Base-by-base conservation (phyloP, 1,139 yeast species). In the Magnusiomyces ingens region DNA sequence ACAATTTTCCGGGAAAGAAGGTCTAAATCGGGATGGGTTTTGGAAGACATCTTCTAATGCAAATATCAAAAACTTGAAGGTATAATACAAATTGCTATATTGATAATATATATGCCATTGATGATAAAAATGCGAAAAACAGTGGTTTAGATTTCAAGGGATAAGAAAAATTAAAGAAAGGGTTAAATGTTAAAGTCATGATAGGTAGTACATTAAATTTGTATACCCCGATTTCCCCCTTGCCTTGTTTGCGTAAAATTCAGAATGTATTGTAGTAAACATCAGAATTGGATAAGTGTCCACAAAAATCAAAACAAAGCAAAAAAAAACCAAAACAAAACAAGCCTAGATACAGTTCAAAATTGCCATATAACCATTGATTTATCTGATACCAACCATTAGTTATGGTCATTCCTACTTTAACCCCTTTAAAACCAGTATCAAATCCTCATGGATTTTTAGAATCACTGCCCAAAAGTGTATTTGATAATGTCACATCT, bases 1-100 rank as follows among this genome's bases (percentile, higher is more conserved):
- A 85, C 81, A 21, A 85, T 82, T 59, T 71, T 73, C 52, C 70
- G 69, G 8, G 59, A 62, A 12, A 63, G 41, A 26, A 36, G 15
- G 11, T 32, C 36, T 12, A 50, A 36, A 8, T 52, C 57, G 11
- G 41, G 59, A 5, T 66, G 63, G 2, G 65, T 50, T 41, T 32
- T 35, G 45, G 49, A 56, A 47, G 17, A 53, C 54, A 38, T 60
- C 55, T 36, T 36, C 17, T 13, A 36, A 36, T 36, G 40, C 40
- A 36, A 36, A 13, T 36, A 36, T 45, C 37, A 21, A 22, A 38
- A 26, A 40, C 21, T 15, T 40, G n/a, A n/a, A n/a, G 19, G 2
- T n/a, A 2, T 12, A 40, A 40, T n/a, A n/a, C 10, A 40, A 40
- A 40, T 3, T 11, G 19, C 32, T 26, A 26, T 26, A 26, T 42